Evolutionary conservation across 2,329 filamentous ascomycete species (phyloP), one percentile per base, ranked within the genome.

Genomic region (Epichloe scottii): DNA sequence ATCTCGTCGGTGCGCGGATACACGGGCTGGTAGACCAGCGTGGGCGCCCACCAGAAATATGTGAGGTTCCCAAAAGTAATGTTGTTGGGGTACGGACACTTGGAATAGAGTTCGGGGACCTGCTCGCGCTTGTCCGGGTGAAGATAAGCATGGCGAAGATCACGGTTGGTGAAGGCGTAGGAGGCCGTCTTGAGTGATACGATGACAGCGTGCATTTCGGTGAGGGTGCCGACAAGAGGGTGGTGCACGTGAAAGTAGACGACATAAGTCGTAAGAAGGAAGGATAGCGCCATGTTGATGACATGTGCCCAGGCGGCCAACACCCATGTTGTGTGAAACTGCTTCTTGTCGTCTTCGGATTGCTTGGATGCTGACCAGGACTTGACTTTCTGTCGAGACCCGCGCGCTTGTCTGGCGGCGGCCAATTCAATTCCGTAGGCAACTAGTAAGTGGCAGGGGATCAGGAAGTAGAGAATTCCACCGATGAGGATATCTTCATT

Each of bases 1-100:
- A 96, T 87, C 51, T 77, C 79, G 8, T 81, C 73, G 5, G 87
- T 89, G 42, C 90, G 85, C 19, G 93, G 93, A 66, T 98, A 98
- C 14, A 93, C 89, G 1, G 93, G 93, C 71, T 98, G 93, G 66
- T 98, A 98, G 43, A 97, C 85, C 49, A 98, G 76, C 0, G 93
- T 98, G 0, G 93, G 93, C 0, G 91, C 93, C 83, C 90, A 91
- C 91, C 93, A 97, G 67, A 98, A 98, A 70, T 97, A 98, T 52
- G 80, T 81, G 26, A 98, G 73, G 64, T 97, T 98, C 48, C 76
- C 70, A 58, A 96, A 76, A 3, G 89, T 95, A 66, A 98, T 87
- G 66, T 97, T 98, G 46, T 79, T 70, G 0, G 93, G 93, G 64
- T 98, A 98, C 0, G 91, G 87, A 60, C 89, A 95, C 50, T 79